phyloP scores from a whole-genome alignment of 2,329 filamentous ascomycete genomes.

The Neurospora sp. region DNA sequence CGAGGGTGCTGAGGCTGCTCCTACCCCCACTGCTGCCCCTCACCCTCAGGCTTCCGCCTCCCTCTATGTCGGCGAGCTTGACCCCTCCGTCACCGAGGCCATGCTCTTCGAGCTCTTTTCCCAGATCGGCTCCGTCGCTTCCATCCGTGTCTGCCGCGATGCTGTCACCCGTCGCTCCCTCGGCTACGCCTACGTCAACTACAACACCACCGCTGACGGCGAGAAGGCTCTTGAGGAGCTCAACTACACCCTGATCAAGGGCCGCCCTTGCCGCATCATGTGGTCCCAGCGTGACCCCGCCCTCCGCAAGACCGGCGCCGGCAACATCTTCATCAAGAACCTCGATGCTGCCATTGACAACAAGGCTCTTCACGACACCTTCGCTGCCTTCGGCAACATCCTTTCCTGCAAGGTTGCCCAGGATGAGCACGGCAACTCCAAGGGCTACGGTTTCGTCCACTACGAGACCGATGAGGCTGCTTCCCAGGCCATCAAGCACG shows the following conservation, averaged over 20 bases:
- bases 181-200: constrained; percentile 99
- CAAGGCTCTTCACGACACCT: constrained; percentile 99
- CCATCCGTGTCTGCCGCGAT: constrained; percentile 98
- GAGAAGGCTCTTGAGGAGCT: constrained; percentile 98
- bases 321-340: constrained; percentile 99
- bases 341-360: constrained; percentile 97
- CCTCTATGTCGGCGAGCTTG: constrained; percentile 97
- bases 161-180: constrained; percentile 97
- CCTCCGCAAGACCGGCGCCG: constrained; percentile 97
- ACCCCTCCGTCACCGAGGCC: constrained; percentile 94
- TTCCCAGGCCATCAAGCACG: constrained; percentile 95
- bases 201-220: constrained; percentile 93
- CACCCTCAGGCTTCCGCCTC: constrained; percentile 92
- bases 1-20: constrained; percentile 53
- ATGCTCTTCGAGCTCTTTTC: constrained; percentile 99
- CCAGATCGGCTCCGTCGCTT: constrained; percentile 96
- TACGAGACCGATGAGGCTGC: constrained; percentile 99
- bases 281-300: constrained; percentile 99
- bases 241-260: constrained; percentile 99
- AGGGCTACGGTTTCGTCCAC: constrained; percentile 98
- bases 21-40: constrained; percentile 61
- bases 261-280: constrained; percentile 98
- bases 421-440: constrained; percentile 93
- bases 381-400: constrained; percentile 97
- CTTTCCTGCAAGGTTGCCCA: constrained; percentile 98